Conservation (phyloP, 805 yeast species). For the Monosporozyma aquatica region DNA sequence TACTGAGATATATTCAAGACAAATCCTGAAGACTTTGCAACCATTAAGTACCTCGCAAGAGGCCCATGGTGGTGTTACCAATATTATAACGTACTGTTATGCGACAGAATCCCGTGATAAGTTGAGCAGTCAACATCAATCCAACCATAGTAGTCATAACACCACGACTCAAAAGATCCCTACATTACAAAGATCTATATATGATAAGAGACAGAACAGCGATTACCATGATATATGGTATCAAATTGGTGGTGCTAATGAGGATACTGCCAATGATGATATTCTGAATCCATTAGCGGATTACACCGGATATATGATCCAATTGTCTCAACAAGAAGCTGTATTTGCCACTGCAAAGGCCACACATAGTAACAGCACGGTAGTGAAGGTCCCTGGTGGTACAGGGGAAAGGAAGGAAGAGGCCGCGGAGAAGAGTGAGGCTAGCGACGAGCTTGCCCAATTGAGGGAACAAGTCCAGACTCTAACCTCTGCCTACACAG, state of each 20-base stretch:
- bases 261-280: constrained; percentile 11
- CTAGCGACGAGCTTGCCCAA: constrained; percentile 25
- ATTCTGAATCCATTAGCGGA: constrained; percentile 21
- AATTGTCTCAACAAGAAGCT: constrained; percentile 43
- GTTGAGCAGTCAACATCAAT: neutral
- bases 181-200: constrained; percentile 51
- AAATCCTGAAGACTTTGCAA: constrained; percentile 48
- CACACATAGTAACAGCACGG: neutral
- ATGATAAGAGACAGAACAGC: constrained; percentile 29
- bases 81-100: constrained; percentile 10
- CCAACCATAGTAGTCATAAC: neutral
- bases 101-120: neutral
- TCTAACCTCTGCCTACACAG: constrained; percentile 50
- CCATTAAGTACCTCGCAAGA: constrained; percentile 22
- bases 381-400: neutral
- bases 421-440: constrained; percentile 11
- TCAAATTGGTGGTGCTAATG: constrained; percentile 25
- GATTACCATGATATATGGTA: constrained; percentile 36
- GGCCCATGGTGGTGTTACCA: constrained; percentile 22
- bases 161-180: constrained; percentile 35
- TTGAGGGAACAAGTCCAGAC: constrained; percentile 40
- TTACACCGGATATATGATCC: constrained; percentile 41
- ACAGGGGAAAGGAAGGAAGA: neutral
- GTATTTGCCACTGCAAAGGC: constrained; percentile 30
- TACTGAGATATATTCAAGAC: constrained; percentile 63